Evolutionary conservation across 1,284 basidiomycete genomes (phyloP).

Genomic region (Ceratobasidium theobromae): DNA sequence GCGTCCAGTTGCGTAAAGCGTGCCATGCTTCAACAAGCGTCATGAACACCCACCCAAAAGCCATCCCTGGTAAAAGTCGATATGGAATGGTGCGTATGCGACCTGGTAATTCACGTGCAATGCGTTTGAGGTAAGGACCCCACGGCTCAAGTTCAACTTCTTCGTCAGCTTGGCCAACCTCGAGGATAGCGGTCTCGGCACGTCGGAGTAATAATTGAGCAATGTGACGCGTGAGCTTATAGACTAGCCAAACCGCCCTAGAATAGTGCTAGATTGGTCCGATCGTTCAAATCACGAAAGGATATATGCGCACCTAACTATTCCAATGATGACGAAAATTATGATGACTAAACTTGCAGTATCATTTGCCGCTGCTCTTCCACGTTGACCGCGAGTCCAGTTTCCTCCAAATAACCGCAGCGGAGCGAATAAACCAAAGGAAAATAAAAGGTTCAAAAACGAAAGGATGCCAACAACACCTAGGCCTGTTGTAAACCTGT

Average conservation of each 20-base stretch:
- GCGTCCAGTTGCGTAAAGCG: slow-evolving; percentile 15
- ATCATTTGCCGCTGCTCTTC: slow-evolving; percentile 50
- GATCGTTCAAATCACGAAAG: neutral
- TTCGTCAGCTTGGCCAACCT: slow-evolving; percentile 52
- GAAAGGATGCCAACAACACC: slow-evolving; percentile 76
- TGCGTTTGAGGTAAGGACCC: slow-evolving; percentile 11
- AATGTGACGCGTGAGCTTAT: slow-evolving; percentile 59
- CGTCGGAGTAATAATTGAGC: slow-evolving; percentile 63
- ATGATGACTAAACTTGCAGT: slow-evolving; percentile 64
- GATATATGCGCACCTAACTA: slow-evolving; percentile 53
- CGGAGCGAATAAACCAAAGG: slow-evolving; percentile 33
- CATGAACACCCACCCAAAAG: neutral
- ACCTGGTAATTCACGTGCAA: slow-evolving; percentile 4
- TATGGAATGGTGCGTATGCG: slow-evolving; percentile 13
- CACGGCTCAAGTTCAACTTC: slow-evolving; percentile 8
- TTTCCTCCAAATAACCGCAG: slow-evolving; percentile 50
- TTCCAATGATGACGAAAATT: slow-evolving; percentile 61
- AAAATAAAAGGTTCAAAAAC: slow-evolving; percentile 53
- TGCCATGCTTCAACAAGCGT: slow-evolving; percentile 13
- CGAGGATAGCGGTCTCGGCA: slow-evolving; percentile 75
- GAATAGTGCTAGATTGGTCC: slow-evolving; percentile 15
- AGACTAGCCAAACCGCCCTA: slow-evolving; percentile 70
- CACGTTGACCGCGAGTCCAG: slow-evolving; percentile 53
- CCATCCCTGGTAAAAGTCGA: slow-evolving; percentile 11
- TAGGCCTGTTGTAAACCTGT: slow-evolving; percentile 69